Base-by-base conservation (phyloP, 257 asterid species). In the Verbascum thapsus region DNA sequence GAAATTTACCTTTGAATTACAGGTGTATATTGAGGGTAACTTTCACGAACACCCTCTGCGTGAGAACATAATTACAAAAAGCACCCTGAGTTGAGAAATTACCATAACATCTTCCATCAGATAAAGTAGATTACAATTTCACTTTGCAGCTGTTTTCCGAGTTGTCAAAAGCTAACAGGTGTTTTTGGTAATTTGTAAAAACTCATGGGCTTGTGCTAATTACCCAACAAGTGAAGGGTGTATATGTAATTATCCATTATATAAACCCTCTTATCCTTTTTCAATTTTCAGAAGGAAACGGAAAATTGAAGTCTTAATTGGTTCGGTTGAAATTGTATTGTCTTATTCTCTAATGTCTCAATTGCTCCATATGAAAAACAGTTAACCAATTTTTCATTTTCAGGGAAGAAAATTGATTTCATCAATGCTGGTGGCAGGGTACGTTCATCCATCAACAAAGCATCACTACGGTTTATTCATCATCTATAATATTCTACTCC, bases 391-490 rank as follows among this genome's bases (percentile, higher is more conserved):
- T 55, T 63, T 52, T 72, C 39, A 48, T 8, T 18, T 76, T 16
- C 96, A 94, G 99, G 99, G 71, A 90, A 78, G 85, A 81, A 76
- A 68, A 78, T 94, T 13, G 97, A 90, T 57, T 94, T 94, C 78
- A 90, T 94, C 65, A 79, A 32, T 57, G 97, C 99, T 26, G 99
- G 96, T 70, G 92, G 99, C 74, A 81, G 97, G 86, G 99, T 94
- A 84, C 40, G 88, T 64, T 39, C 70, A 48, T 74, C 55, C 64
- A 48, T 74, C 55, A 63, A 41, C 58, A 54, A n/a, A 49, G 49
- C 52, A 37, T 53, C n/a, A 49, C 49, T 53, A 20, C 48, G 20
- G 35, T 18, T 61, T 23, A 38, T 47, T 68, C 22, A 35, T 39
- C 53, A 11, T 41, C 3, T 0, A 1, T 15, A 4, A 10, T 59